Base-by-base conservation (phyloP, 1,139 yeast genomes). In the Nakaseomyces bracarensis region DNA sequence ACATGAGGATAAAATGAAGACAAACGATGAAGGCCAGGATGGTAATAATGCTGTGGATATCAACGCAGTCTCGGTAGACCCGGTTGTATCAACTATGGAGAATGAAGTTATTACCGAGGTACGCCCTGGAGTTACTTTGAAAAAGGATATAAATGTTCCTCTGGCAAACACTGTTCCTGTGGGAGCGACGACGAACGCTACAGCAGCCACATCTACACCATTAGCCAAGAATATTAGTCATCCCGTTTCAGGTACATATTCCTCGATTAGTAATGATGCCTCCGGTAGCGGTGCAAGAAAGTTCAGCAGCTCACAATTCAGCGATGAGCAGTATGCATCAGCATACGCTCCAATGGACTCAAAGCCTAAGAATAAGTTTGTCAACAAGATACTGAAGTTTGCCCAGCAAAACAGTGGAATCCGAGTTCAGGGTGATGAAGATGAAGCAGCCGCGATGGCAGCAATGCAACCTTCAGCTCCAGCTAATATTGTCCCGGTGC, bases 351-450 rank as follows among this genome's bases (percentile, higher is more conserved):
- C 45, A 18, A 40, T 47, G 13, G 49, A 45, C 20, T 49, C 48
- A 9, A 53, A 51, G 38, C 48, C 55, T 27, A 57, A 55, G 45
- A 48, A 47, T 30, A 45, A 53, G 46, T 52, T 45, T 33, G 36
- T 51, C 5, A 51, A 51, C 29, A 58, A 52, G 40, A 52, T 60
- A 18, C 53, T 56, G 11, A 57, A 58, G 42, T 60, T 60, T 42
- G 58, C 63, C n/a, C 52, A 52, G 14, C 59, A 59, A 40, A 58
- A 60, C 36, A 54, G 55, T 39, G 64, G 64, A 2, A 54, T 55
- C 42, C 64, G 58, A 39, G 51, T 54, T 16, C 35, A 52, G 8
- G 45, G 47, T 13, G 48, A 51, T 19, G 54, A 50, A n/a, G 34
- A 28, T 4, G 27, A 15, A 10, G 20, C 19, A 5, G 31, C 8